Evolutionary conservation across 2,329 filamentous ascomycete species (phyloP).

Genomic region (Didymella pinodella): DNA sequence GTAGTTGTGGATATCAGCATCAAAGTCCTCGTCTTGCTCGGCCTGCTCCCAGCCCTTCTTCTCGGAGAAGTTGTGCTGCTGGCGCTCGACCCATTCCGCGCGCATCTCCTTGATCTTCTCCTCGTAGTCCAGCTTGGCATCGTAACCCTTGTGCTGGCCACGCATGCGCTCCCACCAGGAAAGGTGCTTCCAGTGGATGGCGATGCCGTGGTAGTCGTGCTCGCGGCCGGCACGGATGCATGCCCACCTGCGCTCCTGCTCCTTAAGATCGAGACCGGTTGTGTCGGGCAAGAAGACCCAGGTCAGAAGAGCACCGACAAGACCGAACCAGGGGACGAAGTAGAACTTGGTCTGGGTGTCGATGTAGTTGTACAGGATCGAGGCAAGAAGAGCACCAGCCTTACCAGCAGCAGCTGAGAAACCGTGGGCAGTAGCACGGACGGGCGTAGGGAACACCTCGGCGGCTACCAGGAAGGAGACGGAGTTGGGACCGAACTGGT

Average conservation of each 20-base stretch:
- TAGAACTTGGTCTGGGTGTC: conserved; percentile 83
- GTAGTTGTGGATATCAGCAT: conserved; percentile 46
- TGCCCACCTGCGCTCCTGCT: conserved; percentile 92
- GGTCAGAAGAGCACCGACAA: conserved; percentile 84
- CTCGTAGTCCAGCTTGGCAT: conserved; percentile 80
- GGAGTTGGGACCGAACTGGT: conserved; percentile 96
- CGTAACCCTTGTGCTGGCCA: conserved; percentile 81
- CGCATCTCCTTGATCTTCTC: conserved; percentile 86
- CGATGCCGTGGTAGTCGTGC: conserved; percentile 89
- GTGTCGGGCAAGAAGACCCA: conserved; percentile 92
- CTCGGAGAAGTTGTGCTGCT: conserved; percentile 57
- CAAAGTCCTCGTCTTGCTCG: conserved; percentile 43
- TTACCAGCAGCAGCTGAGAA: conserved; percentile 94
- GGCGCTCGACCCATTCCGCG: conserved; percentile 62
- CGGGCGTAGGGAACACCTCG: conserved; percentile 93
- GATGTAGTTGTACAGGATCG: conserved; percentile 96
- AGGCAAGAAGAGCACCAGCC: conserved; percentile 83
- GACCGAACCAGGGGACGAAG: conserved; percentile 94
- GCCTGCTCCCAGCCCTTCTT: conserved; percentile 38
- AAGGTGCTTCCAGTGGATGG: conserved; percentile 87
- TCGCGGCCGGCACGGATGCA: conserved; percentile 82
- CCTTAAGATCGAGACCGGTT: conserved; percentile 93
- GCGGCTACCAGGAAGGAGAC: conserved; percentile 96
- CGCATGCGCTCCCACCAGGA: conserved; percentile 85
- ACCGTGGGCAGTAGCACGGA: conserved; percentile 92